Evolutionary conservation across 2,329 filamentous ascomycete genomes (phyloP), one percentile per base, ranked within the genome.

Genomic region (Leptographium flavum): DNA sequence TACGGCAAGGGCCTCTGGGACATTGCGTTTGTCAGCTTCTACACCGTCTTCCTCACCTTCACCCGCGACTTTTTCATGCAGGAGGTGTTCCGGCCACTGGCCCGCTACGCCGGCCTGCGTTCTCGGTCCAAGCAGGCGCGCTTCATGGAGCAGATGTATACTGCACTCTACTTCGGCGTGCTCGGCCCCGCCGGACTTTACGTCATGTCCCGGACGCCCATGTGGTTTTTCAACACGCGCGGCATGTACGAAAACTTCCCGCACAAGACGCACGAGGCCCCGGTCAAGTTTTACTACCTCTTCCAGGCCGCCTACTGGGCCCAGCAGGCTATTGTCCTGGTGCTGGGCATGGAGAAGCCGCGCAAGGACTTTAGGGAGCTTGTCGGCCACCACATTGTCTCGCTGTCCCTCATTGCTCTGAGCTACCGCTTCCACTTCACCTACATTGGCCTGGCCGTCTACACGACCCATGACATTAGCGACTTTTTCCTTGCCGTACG

Each of bases 351-450:
- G 63, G 88, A 96, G 70, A 93, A 93, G 70, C 88, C 84, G 25
- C 71, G 88, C 49, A 95, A 94, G 68, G 88, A 96, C 63, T 95
- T 90, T 65, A 88, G 86, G 65, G 88, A 95, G 69, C 74, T 95
- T 45, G 85, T 94, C 42, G 78, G 81, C 45, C 88, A 96, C 62
- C 88, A 96, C 62, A 81, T 95, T 54, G 84, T 95, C 59, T 93
- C 86, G 19, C 67, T 96, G 48, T 68, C 80, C 19, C 73, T 96
- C 55, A 94, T 96, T 54, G 81, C 66, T 47, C 67, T 90, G 57
- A 92, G 84, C 67, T 96, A 95, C 66, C 79, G 87, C 49, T 96
- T 94, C 70, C 88, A 96, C 65, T 96, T 95, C 63, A 93, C 87
- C 19, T 90, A 94, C 64, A 93, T 96, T 60, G 88, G 88, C 23